Base-by-base conservation (phyloP, 257 asterid genomes). In the Capsicum rhomboideum region DNA sequence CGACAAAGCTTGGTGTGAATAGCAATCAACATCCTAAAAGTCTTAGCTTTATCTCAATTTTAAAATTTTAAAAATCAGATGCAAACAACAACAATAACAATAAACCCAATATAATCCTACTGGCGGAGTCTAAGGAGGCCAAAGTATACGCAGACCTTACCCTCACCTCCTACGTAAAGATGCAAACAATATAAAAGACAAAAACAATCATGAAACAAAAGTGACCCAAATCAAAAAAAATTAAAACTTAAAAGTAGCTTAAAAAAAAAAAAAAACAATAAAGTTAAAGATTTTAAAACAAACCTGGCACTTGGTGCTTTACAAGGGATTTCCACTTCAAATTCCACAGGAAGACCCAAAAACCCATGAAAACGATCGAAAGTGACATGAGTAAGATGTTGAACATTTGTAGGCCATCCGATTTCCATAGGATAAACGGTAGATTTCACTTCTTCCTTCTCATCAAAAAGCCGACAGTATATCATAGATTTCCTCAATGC, bases 221-320 rank as follows among this genome's bases (percentile, higher is more conserved):
- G 59, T 55, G 29, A 54, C 82, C 31, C 29, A 53, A 2, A 67
- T 20, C 79, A 67, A 21, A 16, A n/a, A n/a, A 54, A 82, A 14
- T 46, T 12, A 34, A 61, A 83, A 31, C 37, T 68, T 52, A 58
- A 12, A 10, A 71, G 28, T 10, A 82, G 4, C 28, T 23, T 31
- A 7, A 68, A 53, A 66, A 14, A 34, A 4, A 18, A 9, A 8
- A 68, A 71, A n/a, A 55, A 42, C 53, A 11, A 42, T 17, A 46
- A 46, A 46, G 37, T 3, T 12, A 2, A 34, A 23, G 40, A 21
- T 6, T 21, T 21, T 34, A 34, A 34, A 74, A 40, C 80, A 78
- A 85, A 96, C 99, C 99, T 97, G 80, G 99, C 99, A 87, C 99
- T 97, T n/a, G 99, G 99, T 68, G 91, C 97, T 88, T 93, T 82